These are phyloP conservation scores for Xerophyta viscosa DNA, from an alignment of 106 monocot genomes.

Conservation along the genomic window DNA sequence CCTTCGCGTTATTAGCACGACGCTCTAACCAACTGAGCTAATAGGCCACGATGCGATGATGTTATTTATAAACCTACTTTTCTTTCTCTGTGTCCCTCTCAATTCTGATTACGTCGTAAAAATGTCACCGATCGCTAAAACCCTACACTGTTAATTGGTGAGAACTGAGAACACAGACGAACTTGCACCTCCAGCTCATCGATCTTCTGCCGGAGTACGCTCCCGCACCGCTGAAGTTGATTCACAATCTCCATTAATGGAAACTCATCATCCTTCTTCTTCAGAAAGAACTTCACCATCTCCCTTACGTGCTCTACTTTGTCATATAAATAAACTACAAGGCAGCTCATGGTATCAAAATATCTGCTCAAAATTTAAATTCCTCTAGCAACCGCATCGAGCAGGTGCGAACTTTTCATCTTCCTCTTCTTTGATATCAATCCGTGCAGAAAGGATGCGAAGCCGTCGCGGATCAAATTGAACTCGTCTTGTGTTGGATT, in stretches of 20 bases:
- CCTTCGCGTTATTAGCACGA: conserved; percentile 99
- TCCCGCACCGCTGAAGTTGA: conserved; percentile 15
- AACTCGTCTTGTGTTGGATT: no score
- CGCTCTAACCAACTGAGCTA: conserved; percentile 99
- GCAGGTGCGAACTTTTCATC: conserved; percentile 11
- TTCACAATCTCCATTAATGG: conserved; percentile 28
- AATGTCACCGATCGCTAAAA: no score
- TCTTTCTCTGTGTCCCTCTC: background rate
- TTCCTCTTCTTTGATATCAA: conserved; percentile 13
- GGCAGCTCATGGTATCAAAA: conserved; percentile 28
- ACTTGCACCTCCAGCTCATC: conserved; percentile 41
- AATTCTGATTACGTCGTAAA: no score
- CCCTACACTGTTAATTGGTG: no score
- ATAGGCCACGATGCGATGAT: no score
- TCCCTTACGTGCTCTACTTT: conserved; percentile 20
- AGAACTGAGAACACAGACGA: no score
- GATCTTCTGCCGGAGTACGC: conserved; percentile 14
- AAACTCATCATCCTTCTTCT: conserved; percentile 13
- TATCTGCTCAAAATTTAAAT: conserved; percentile 28
- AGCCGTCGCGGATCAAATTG: no score
- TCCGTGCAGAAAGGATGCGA: no score
- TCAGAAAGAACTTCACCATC: conserved; percentile 20
- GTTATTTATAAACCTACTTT: no score
- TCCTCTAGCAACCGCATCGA: conserved; percentile 24
- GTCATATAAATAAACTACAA: conserved; percentile 14